Evolutionary conservation across 2,329 filamentous ascomycete species (phyloP).

Genomic region (Myotisia sp.): DNA sequence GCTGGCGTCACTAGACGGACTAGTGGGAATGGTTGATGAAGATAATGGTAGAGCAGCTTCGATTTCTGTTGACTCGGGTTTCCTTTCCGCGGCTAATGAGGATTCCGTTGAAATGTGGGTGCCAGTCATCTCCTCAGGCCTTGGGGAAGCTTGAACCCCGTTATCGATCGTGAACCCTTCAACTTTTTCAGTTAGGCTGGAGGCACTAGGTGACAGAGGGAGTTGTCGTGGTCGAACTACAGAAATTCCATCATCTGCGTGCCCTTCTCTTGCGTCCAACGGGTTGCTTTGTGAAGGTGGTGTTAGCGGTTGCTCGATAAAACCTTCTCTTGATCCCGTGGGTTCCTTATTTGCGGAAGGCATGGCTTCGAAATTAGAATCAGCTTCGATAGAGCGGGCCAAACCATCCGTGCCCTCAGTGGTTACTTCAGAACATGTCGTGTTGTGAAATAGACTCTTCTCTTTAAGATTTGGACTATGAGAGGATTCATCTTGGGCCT

Average conservation of each 20-base stretch:
- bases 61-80: neutral
- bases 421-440: constrained; percentile 54
- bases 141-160: neutral
- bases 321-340: constrained; percentile 52
- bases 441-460: constrained; percentile 57
- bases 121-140: neutral
- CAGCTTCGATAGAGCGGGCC: constrained; percentile 37
- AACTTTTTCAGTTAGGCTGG: constrained; percentile 42
- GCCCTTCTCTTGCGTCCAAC: neutral
- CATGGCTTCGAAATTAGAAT: constrained; percentile 12
- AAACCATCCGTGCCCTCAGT: constrained; percentile 59
- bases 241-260: neutral
- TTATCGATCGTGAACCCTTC: constrained; percentile 43
- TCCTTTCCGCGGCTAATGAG: neutral
- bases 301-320: constrained; percentile 63
- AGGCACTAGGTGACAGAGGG: constrained; percentile 36
- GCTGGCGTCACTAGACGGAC: too few species aligned
- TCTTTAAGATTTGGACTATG: constrained; percentile 59
- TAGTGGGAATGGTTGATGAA: too few species aligned
- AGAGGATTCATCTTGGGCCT: constrained; percentile 54
- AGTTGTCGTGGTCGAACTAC: constrained; percentile 7
- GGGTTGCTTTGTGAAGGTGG: constrained; percentile 37
- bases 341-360: constrained; percentile 23
- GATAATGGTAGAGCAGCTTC: neutral
- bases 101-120: neutral